phyloP scores from a whole-genome alignment of 306 rosid species.

The Acacia confusa region DNA sequence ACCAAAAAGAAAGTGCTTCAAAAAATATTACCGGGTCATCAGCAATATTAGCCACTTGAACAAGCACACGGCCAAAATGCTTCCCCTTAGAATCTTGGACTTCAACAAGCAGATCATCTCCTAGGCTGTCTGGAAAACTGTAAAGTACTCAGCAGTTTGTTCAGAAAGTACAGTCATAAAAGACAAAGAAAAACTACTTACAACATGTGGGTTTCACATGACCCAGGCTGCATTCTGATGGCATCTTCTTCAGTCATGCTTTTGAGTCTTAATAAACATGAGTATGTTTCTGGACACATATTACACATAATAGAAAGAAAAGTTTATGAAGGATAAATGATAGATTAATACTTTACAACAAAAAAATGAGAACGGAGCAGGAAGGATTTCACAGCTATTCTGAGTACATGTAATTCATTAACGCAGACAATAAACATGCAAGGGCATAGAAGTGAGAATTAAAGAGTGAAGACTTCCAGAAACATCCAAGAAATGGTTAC shows the following conservation, averaged over 20 bases:
- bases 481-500: conserved; percentile 8
- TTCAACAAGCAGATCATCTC: conserved; percentile 89
- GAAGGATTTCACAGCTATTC: neutral
- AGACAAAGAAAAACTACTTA: conserved; percentile 42
- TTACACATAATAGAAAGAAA: conserved; percentile 35
- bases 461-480: conserved; percentile 9
- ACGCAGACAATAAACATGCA: neutral
- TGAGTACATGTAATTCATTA: conserved; percentile 5
- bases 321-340: conserved; percentile 4
- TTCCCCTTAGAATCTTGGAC: conserved; percentile 93
- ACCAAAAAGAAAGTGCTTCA: neutral
- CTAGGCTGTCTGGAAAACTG: conserved; percentile 97
- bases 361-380: conserved; percentile 10
- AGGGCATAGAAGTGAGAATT: neutral
- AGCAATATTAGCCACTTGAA: conserved; percentile 84
- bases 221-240: conserved; percentile 88
- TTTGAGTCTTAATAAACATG: conserved; percentile 82
- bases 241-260: conserved; percentile 84
- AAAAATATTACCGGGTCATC: conserved; percentile 73
- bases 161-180: conserved; percentile 29
- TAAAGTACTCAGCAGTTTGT: conserved; percentile 53
- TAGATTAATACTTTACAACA: neutral
- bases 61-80: conserved; percentile 73
- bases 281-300: conserved; percentile 68
- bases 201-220: conserved; percentile 90